These are phyloP conservation scores for Kwoniella heveanensis DNA, from an alignment of 768 basidiomycete genomes.

Conservation along the genomic window DNA sequence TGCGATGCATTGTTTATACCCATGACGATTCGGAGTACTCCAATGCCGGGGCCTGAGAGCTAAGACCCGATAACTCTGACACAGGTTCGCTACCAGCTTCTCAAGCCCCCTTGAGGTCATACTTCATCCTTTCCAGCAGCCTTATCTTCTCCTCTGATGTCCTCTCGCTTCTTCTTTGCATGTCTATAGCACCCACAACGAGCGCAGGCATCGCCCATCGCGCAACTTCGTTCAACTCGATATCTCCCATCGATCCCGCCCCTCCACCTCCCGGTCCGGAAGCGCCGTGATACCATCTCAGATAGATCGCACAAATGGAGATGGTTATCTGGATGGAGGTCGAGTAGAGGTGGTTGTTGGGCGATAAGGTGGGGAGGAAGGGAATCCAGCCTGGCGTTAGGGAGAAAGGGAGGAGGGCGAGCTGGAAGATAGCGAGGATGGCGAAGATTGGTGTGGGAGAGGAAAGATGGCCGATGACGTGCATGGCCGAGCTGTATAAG, in stretches of 20 bases:
- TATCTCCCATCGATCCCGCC: background rate
- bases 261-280: background rate
- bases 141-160: constrained; percentile 24
- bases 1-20: background rate
- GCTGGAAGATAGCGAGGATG: constrained; percentile 23
- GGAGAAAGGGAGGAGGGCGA: constrained; percentile 39
- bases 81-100: background rate
- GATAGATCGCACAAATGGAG: constrained; percentile 15
- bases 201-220: constrained; percentile 37
- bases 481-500: constrained; percentile 20
- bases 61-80: background rate
- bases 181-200: constrained; percentile 29
- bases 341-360: constrained; percentile 27
- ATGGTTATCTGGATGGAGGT: constrained; percentile 29
- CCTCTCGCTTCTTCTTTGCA: constrained; percentile 34
- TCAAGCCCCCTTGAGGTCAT: constrained; percentile 39
- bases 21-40: too few species aligned
- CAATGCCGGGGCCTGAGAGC: too few species aligned
- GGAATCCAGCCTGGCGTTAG: constrained; percentile 30
- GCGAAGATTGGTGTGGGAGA: constrained; percentile 16
- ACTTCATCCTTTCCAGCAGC: constrained; percentile 33
- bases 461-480: constrained; percentile 21
- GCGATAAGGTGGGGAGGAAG: constrained; percentile 4
- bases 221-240: constrained; percentile 24
- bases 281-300: constrained; percentile 9